phyloP scores from a whole-genome alignment of 345 rosid genomes.

The Acer negundo region DNA sequence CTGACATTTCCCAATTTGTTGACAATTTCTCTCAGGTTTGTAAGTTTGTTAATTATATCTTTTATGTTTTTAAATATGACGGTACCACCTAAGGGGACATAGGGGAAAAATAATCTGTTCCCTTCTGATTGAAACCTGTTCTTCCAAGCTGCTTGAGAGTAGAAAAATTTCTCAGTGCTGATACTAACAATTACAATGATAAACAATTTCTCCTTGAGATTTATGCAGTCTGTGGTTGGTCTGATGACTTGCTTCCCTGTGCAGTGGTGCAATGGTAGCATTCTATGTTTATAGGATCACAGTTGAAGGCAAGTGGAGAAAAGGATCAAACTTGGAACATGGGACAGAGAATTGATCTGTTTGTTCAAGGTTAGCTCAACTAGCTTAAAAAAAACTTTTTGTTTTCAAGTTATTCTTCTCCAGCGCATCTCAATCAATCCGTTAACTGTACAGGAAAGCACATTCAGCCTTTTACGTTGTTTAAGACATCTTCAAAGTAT shows the following conservation, averaged over 20 bases:
- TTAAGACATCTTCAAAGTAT: background rate
- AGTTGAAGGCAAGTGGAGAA: conserved; percentile 30
- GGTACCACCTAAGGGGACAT: background rate
- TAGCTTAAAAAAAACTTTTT: background rate
- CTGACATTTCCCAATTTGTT: conserved; percentile 35
- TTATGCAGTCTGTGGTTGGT: background rate
- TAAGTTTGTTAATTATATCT: background rate
- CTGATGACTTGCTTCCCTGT: conserved; percentile 23
- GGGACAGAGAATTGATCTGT: conserved; percentile 39
- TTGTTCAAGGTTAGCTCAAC: conserved; percentile 24
- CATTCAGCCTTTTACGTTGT: background rate
- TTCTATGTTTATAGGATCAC: conserved; percentile 68
- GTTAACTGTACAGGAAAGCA: background rate
- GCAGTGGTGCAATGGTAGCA: conserved; percentile 75
- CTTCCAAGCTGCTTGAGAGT: background rate
- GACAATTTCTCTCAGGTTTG: conserved; percentile 60
- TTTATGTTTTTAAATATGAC: background rate
- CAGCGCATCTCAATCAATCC: background rate
- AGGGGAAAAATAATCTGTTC: background rate
- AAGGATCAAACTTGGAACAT: conserved; percentile 39
- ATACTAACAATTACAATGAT: too few species aligned
- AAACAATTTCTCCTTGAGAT: background rate
- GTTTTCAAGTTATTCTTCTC: background rate
- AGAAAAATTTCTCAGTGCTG: background rate
- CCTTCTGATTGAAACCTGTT: background rate